Evolutionary conservation across 83 land plant genomes (phyloP), one percentile per base, ranked within the genome.

Genomic region (Picea mariana): DNA sequence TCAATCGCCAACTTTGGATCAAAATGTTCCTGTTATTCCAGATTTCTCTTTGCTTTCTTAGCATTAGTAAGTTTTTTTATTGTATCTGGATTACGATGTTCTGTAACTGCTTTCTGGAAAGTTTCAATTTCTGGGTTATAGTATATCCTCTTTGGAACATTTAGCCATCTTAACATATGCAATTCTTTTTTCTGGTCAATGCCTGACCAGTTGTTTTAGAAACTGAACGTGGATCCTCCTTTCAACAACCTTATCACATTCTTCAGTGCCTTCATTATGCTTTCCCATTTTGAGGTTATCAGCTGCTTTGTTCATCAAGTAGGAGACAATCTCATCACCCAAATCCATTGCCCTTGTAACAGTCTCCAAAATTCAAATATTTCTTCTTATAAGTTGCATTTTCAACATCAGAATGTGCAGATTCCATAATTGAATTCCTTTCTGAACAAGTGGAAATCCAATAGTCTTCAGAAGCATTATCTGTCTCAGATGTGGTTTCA

Each of bases 241-340:
- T 82, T 98, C 97, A 64, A 94, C 97, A 82, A 99, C 99, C 85
- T 92, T 93, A 67, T 98, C 99, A 87, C 97, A 98, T 73, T 97
- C 99, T 42, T 89, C 87, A 16, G 93, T 88, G 69, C 97, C 95
- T 4, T 97, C 98, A 26, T 92, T 97, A 79, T 92, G 95, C 99
- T 97, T 27, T 27, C 31, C 31, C 31, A 27, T 27, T 27, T 27
- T 27, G 31, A 27, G 31, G 31, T 27, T 0, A 27, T 27, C 31
- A 27, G 31, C 31, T 27, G 31, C 31, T 27, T 27, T 27, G 31
- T 27, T 27, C 31, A 27, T 27, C 31, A 27, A 27, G 31, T 27
- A 27, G 31, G 31, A 27, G 31, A 27, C 1, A 27, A 0, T 27
- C 31, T 27, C 31, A 27, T 27, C 31, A 27, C 31, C 31, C 31